These are phyloP conservation scores for Coemansia sp. DNA, from an alignment of 192 early-diverging fungal species.

Conservation along the genomic window DNA sequence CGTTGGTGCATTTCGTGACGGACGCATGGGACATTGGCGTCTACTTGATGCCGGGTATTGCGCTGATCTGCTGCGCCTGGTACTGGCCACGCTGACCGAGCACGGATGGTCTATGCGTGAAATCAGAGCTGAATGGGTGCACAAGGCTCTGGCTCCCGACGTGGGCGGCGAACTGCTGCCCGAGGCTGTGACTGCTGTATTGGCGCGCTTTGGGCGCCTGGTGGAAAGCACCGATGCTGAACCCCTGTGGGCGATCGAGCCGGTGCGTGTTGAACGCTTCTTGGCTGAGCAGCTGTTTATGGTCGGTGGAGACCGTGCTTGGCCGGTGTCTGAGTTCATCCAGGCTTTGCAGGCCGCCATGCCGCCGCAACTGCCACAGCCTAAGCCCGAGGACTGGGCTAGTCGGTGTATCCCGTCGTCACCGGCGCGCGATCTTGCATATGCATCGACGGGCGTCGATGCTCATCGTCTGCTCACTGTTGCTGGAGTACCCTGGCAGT, in stretches of 20 bases:
- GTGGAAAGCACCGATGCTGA: background rate
- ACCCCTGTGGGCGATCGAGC: conserved; percentile 23
- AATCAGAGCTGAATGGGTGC: conserved; percentile 10
- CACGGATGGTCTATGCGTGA: conserved; percentile 29
- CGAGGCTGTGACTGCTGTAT: conserved; percentile 32
- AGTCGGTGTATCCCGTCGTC: conserved; percentile 26
- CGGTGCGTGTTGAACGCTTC: conserved; percentile 21
- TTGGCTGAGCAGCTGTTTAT: conserved; percentile 46
- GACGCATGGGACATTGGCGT: conserved; percentile 23
- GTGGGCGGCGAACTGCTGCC: conserved; percentile 4
- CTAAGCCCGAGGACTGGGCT: conserved; percentile 12
- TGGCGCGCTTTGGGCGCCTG: conserved; percentile 15
- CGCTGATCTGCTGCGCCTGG: conserved; percentile 36
- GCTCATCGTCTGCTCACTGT: conserved; percentile 15
- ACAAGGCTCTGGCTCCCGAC: conserved; percentile 12
- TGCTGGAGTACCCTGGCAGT: conserved; percentile 4
- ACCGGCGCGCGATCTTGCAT: conserved; percentile 38
- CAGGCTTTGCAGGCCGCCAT: conserved; percentile 27
- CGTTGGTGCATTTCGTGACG: conserved; percentile 34
- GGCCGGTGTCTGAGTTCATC: conserved; percentile 38
- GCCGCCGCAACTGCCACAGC: conserved; percentile 38
- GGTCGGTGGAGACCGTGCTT: conserved; percentile 21
- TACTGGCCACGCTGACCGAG: conserved; percentile 39
- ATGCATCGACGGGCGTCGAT: conserved; percentile 23
- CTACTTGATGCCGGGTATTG: conserved; percentile 26